Evolutionary conservation across 208 protist species (phyloP), one percentile per base, ranked within the genome.

Genomic region (Novymonas esmeraldas): DNA sequence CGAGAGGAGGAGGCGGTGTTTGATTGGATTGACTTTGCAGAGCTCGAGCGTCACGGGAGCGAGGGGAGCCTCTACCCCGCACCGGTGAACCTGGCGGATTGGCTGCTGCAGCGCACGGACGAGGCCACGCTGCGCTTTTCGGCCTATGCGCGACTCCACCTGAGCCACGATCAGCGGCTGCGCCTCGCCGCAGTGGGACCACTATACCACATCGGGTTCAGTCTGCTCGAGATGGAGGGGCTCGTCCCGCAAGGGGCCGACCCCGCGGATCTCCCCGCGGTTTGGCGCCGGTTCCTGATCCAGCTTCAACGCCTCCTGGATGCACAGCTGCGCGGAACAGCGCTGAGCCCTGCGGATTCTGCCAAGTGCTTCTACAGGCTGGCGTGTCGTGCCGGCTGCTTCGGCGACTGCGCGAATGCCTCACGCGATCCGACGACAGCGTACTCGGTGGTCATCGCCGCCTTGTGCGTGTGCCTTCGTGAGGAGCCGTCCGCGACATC

Each of bases 171-270:
- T 13, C 55, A 71, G 14, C 44, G 58, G 56, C 34, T 71, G 14
- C 65, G 51, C 22, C 28, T 71, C 13, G 42, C 34, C 2, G 44
- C 55, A 0, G 65, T 71, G 9, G 65, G 65, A 9, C 56, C 65
- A 2, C 44, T 76, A 7, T 76, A 76, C 57, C 70, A 76, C 55
- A 54, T 69, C 18, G 70, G 56, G 2, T 70, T 70, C n/a, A 64
- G 7, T 31, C 44, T 70, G 18, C 54, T 76, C 14, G 22, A 55
- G 48, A 18, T 38, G 38, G 44, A 69, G 50, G 55, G 57, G 10
- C 36, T 66, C 0, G 22, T 69, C 20, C 24, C 1, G 52, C 33
- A 22, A 13, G 31, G 42, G 61, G 39, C 13, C 11, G 46, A 46
- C 50, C 11, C 18, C 0, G 6, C 28, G 2, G 36, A 45, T 38